Evolutionary conservation across 164 flowering plant species (phyloP), one percentile per base, ranked within the genome.

Genomic region (Chimonanthus salicifolius): DNA sequence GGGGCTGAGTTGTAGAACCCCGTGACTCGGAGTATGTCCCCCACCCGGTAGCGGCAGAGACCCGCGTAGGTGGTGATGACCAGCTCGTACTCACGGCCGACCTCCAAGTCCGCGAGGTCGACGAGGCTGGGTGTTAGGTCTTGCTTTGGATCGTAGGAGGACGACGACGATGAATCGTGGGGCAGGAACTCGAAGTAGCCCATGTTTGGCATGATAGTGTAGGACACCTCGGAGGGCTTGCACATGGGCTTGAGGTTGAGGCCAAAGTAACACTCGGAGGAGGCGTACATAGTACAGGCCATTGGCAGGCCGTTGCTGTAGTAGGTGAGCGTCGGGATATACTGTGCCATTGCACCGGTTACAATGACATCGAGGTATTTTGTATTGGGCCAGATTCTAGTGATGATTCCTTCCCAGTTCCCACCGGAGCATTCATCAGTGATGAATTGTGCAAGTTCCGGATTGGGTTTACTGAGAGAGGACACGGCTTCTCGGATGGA

Each of bases 271-370:
- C 93, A 88, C 79, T 90, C 93, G 0, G 93, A 90, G 0, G 93
- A 91, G 0, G 94, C 96, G 47, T 91, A 91, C 96, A 91, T 91
- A 46, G 96, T 89, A 77, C 92, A 85, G 2, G 86, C 79, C 71
- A 77, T 58, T 0, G 96, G 96, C 45, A 91, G 60, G 7, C 90
- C 91, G 3, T 83, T 82, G 47, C 93, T 86, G 78, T 86, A 91
- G 67, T 82, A 87, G 4, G 89, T 86, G 7, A 89, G 81, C 0
- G 90, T 87, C 33, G 2, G 92, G 58, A 90, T 89, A 77, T 90
- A 90, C 66, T 89, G 96, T 2, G 92, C 92, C 96, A 91, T 91
- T 10, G 96, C 90, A 3, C 93, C 96, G 0, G 93, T 91, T 4
- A 91, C 89, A 43, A 89, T 87, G 47, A 91, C 96, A 18, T 91